Percentiles rank a stretch among this genome's conserved stretches.
phyloP scores from a whole-genome alignment of 768 basidiomycete species.

The Termitomyces sp. region DNA sequence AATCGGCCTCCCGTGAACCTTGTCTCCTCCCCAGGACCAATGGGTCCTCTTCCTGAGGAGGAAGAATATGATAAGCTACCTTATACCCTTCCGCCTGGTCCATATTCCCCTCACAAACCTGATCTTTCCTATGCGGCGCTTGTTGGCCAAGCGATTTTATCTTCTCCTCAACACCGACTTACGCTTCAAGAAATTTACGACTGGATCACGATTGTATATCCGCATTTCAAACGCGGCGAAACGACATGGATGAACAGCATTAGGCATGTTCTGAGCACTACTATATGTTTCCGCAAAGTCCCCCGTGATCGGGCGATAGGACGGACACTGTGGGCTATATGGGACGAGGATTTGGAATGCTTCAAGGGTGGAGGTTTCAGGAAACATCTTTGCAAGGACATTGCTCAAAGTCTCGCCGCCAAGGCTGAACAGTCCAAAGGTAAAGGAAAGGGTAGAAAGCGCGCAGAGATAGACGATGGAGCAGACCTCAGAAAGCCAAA shows the following conservation, averaged over 20 bases:
- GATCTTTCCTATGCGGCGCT: conserved; percentile 91
- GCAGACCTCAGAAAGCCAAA: conserved; percentile 39
- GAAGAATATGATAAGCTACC: conserved; percentile 64
- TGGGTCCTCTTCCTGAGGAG: conserved; percentile 59
- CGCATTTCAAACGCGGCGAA: conserved; percentile 88
- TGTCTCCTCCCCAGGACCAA: conserved; percentile 83
- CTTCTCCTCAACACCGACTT: conserved; percentile 76
- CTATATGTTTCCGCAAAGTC: conserved; percentile 85
- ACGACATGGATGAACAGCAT: conserved; percentile 98
- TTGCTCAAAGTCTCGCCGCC: conserved; percentile 28
- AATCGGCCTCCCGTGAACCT: conserved; percentile 54
- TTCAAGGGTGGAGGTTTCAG: conserved; percentile 82
- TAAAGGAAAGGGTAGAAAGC: conserved; percentile 31
- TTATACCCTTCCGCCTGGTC: conserved; percentile 77
- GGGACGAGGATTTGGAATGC: conserved; percentile 75
- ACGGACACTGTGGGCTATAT: conserved; percentile 85
- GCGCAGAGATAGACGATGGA: conserved; percentile 31
- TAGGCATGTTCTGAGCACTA: conserved; percentile 92
- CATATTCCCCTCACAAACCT: conserved; percentile 76
- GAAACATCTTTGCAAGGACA: conserved; percentile 52
- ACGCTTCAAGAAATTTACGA: conserved; percentile 95
- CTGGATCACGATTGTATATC: conserved; percentile 92
- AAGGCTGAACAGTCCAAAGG: conserved; percentile 27
- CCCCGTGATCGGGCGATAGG: conserved; percentile 73
- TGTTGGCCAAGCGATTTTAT: conserved; percentile 91